phyloP scores from a whole-genome alignment of 164 flowering plant species.

The Liquidambar formosana region DNA sequence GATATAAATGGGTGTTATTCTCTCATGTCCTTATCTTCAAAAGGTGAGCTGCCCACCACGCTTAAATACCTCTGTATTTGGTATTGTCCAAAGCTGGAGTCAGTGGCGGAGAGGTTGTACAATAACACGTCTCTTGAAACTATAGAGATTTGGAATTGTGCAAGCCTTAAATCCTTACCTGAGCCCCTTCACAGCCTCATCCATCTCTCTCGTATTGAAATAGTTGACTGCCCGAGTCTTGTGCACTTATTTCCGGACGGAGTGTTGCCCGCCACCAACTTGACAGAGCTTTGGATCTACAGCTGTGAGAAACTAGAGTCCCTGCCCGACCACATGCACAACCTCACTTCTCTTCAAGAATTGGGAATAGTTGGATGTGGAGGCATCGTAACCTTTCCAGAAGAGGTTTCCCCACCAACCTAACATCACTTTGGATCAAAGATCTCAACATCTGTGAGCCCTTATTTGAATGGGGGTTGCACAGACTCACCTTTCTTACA shows the following conservation, averaged over 20 bases:
- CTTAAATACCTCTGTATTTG: background rate
- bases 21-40: background rate
- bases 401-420: slow-evolving; percentile 10
- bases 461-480: slow-evolving; percentile 10
- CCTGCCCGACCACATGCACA: too few species aligned
- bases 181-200: background rate
- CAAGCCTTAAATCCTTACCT: background rate
- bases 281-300: too few species aligned
- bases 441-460: slow-evolving; percentile 7
- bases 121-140: background rate
- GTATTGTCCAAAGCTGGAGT: background rate
- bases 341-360: background rate
- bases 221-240: background rate
- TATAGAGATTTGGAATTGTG: background rate
- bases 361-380: slow-evolving; percentile 7
- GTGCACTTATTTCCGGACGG: too few species aligned
- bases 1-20: too few species aligned
- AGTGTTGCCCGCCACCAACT: too few species aligned
- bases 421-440: slow-evolving; percentile 10
- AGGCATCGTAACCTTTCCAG: slow-evolving; percentile 14
- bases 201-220: too few species aligned
- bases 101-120: background rate
- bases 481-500: slow-evolving; percentile 13
- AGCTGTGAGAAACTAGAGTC: slow-evolving; percentile 7
- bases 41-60: background rate